Percentiles rank a stretch among this genome's conserved stretches.
Conservation (phyloP, 345 rosid genomes). For the Eucalyptus viminalis region DNA sequence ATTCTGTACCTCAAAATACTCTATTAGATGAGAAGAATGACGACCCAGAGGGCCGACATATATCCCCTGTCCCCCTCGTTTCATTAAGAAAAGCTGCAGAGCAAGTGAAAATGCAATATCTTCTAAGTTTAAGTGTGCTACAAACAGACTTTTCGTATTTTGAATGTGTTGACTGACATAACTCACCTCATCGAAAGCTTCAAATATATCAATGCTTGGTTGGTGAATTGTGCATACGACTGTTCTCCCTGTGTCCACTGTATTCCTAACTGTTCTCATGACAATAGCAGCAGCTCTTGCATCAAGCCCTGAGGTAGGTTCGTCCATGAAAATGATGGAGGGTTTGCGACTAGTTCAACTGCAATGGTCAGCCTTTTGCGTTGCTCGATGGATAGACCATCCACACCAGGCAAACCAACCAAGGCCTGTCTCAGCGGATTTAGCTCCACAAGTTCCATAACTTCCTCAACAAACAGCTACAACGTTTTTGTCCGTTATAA, state of each 20-base stretch:
- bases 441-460: not conserved
- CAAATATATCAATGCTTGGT: not conserved
- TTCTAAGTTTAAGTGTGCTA: not conserved
- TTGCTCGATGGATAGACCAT: not conserved
- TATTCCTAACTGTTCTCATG: not conserved
- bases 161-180: not conserved
- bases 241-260: not conserved
- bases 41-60: slow-evolving; percentile 39
- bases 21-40: slow-evolving; percentile 18
- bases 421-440: not conserved
- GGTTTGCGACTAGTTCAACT: not conserved
- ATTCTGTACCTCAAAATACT: slow-evolving; percentile 31
- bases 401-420: not conserved
- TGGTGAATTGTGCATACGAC: not conserved
- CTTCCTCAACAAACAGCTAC: not conserved
- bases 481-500: not conserved
- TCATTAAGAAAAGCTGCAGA: slow-evolving; percentile 29
- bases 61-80: slow-evolving; percentile 38
- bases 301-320: not conserved
- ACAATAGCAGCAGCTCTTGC: not conserved
- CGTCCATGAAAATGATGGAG: not conserved
- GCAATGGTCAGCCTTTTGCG: not conserved
- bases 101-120: not conserved
- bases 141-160: not conserved
- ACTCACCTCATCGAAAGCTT: not conserved